Evolutionary conservation across 1,284 basidiomycete genomes (phyloP), one percentile per base, ranked within the genome.

Genomic region (Phellopilus nigrolimitatus): DNA sequence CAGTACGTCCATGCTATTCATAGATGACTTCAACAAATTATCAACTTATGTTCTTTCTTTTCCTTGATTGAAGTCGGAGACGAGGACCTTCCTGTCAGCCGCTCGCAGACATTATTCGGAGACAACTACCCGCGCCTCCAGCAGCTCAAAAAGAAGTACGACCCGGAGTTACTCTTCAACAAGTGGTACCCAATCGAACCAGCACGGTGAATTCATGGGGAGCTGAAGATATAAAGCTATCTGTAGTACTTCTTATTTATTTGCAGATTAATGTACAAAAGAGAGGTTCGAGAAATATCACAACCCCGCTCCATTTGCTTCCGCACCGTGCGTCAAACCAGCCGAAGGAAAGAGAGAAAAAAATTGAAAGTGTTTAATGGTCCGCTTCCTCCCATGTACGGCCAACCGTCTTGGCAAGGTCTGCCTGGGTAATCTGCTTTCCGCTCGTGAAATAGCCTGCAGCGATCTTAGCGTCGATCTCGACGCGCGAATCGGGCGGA

Each of bases 391-490:
- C 91, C 93, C 91, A 94, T 15, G 87, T 82, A 49, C 93, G 73
- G 0, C 94, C 95, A 3, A 95, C 89, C 0, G 93, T 95, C 76
- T 85, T 84, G 52, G 82, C 72, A 28, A 95, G 69, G 62, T 93
- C 85, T 9, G 79, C 84, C 61, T 89, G 78, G 0, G 82, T 83
- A 46, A 91, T 68, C 63, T 85, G 75, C 66, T 91, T 92, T 4
- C 80, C 82, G 58, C 77, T 86, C 34, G 86, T 84, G 70, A 91
- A 95, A 68, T 95, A 95, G 1, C 93, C 93, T 4, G 91, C 83
- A 15, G 91, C 90, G 61, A 97, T 97, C 81, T 92, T 94, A 22
- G 91, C 91, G 59, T 93, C 89, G 58, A 95, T 95, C 72, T 95
- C 92, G n/a, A 95, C 92, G n/a, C 82, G 80, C 22, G 88, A 90